A percentile compares a stretch with the other conserved stretches of the same genome.
Conservation (phyloP, 371 early-diverging fungal species). For the Syncephalastrum racemosum region DNA sequence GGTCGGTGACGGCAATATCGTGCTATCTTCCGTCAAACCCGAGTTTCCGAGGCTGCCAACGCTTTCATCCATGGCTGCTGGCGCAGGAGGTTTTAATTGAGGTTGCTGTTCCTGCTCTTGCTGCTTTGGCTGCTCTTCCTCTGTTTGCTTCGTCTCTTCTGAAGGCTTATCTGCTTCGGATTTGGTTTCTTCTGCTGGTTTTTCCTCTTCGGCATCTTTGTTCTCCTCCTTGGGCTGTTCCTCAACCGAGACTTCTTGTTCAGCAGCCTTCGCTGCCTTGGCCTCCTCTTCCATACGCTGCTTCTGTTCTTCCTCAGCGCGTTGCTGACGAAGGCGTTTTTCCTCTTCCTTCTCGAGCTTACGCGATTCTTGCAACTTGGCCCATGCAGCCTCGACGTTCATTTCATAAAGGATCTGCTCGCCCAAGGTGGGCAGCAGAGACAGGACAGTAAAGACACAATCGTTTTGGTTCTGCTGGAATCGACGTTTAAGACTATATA, state of each 20-base stretch:
- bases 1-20: constrained; percentile 10
- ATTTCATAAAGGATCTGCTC: constrained; percentile 75
- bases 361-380: constrained; percentile 63
- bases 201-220: constrained; percentile 5
- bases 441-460: constrained; percentile 79
- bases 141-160: constrained; percentile 6
- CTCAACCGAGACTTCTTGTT: constrained; percentile 8
- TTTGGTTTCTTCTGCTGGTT: neutral
- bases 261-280: constrained; percentile 9
- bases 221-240: neutral
- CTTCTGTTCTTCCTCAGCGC: constrained; percentile 11
- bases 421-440: constrained; percentile 77
- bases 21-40: constrained; percentile 2
- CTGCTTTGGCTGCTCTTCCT: constrained; percentile 1
- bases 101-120: constrained; percentile 10
- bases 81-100: too few species aligned
- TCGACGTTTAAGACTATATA: constrained; percentile 73
- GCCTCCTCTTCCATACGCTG: constrained; percentile 10
- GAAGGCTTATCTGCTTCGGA: constrained; percentile 14
- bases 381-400: constrained; percentile 77
- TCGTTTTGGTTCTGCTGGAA: constrained; percentile 93
- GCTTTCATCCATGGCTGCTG: constrained; percentile 20
- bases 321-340: constrained; percentile 13
- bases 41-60: constrained; percentile 27
- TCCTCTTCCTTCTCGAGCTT: constrained; percentile 33